Conservation (phyloP, 306 rosid species). For the Prosopis cineraria region DNA sequence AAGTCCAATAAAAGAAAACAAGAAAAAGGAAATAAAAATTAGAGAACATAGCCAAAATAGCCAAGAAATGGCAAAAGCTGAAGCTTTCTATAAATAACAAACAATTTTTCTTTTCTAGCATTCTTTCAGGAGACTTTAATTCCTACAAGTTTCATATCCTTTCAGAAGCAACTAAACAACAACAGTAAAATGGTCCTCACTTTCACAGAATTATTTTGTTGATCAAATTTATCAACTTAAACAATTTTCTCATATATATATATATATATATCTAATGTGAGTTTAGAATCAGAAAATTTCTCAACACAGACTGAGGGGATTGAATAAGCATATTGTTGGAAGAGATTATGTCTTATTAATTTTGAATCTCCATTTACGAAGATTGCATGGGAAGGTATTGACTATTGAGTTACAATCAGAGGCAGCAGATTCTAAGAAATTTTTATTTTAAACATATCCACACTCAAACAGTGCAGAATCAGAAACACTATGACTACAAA, state of each 20-base stretch:
- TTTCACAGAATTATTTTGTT: conserved; percentile 1
- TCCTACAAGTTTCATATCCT: conserved; percentile 12
- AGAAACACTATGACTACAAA: background rate
- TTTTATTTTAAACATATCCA: conserved; percentile 9
- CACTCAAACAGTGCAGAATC: conserved; percentile 9
- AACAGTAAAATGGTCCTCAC: conserved; percentile 11
- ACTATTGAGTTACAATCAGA: conserved; percentile 18
- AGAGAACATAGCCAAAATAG: background rate
- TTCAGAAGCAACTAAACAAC: conserved; percentile 10
- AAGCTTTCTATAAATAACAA: conserved; percentile 5
- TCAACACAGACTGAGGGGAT: conserved; percentile 3
- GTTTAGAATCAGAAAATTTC: conserved; percentile 5
- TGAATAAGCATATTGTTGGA: background rate
- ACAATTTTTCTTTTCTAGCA: conserved; percentile 11
- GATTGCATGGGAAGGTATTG: conserved; percentile 2
- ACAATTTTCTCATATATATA: background rate
- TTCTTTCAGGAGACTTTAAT: background rate
- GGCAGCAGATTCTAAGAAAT: conserved; percentile 7
- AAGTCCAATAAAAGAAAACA: conserved; percentile 8
- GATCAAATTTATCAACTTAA: conserved; percentile 10
- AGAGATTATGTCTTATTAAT: background rate
- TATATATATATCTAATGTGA: too few species aligned
- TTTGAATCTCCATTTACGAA: background rate
- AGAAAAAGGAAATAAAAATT: background rate
- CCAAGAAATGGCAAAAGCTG: background rate